Base-by-base conservation (phyloP, 2,329 filamentous ascomycete genomes). In the Alternaria rosae region DNA sequence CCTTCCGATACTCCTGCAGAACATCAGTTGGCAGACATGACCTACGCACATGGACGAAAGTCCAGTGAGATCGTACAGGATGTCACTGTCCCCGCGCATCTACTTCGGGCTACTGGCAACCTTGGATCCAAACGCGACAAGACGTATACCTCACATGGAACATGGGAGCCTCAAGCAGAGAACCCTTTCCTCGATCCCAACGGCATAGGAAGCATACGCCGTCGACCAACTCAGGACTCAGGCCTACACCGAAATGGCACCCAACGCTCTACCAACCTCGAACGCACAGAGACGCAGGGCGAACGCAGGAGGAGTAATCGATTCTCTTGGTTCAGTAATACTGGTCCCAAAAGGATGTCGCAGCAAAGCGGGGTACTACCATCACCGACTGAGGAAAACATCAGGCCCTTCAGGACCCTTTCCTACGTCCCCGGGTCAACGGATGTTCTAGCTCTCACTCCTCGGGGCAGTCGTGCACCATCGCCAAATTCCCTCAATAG, bases 41-140 rank as follows among this genome's bases (percentile, higher is more conserved):
- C 25, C 15, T 32, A 42, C 50, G 44, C 25, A 44, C 25, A 35
- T 12, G 47, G 41, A 32, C 59, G 54, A 41, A 48, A 50, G 21
- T 59, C 59, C 43, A 65, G 54, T 52, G 57, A 50, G 13, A 48
- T 48, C 44, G 10, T 23, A 21, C 61, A 69, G 48, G 64, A 71
- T 63, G 69, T 71, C 47, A 58, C 66, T 25, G 68, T 72, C 51
- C 68, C 70, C 38, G 67, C 64, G 15, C 68, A 72, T 50, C 70
- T 72, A 20, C 57, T 72, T 23, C 70, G 66, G 54, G 57, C 65
- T 15, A 64, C 64, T 38, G 62, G 57, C 6, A 65, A 65, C 26
- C 57, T 65, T 45, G 64, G 62, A 28, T 70, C 70, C 3, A 57
- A 64, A 41, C 65, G 70, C 26, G 68, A 70, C 28, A 58, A 54